A percentile compares a stretch with the other conserved stretches of the same genome.
phyloP scores from a whole-genome alignment of 2,329 filamentous ascomycete species.

The Fusarium sp. region DNA sequence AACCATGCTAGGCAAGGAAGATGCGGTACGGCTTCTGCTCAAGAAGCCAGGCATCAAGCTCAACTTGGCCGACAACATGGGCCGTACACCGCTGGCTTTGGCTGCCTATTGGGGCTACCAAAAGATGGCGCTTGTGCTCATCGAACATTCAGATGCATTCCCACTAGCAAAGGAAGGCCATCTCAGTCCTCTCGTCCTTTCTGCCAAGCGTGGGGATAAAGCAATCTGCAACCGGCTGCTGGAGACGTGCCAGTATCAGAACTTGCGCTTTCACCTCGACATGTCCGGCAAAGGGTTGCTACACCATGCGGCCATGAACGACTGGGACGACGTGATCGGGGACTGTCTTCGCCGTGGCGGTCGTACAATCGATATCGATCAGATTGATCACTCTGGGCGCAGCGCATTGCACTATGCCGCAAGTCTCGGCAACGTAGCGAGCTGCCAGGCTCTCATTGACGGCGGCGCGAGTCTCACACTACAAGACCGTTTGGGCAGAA shows the following conservation, averaged over 20 bases:
- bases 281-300: background rate
- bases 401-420: constrained; percentile 6
- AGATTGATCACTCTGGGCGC: background rate
- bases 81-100: constrained; percentile 2
- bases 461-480: background rate
- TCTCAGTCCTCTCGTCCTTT: constrained; percentile 3
- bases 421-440: background rate
- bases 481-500: background rate
- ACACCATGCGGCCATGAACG: background rate
- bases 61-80: constrained; percentile 1
- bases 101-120: constrained; percentile 6
- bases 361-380: background rate
- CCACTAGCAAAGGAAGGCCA: constrained; percentile 1
- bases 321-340: constrained; percentile 3
- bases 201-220: constrained; percentile 2
- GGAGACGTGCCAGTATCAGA: background rate
- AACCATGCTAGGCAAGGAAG: background rate
- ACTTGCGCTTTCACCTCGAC: background rate
- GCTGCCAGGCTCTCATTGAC: background rate
- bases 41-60: background rate
- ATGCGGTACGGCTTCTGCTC: background rate
- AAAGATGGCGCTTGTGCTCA: background rate
- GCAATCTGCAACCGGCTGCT: background rate
- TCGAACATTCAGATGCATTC: constrained; percentile 1
- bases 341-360: background rate